Evolutionary conservation across 306 rosid species (phyloP).

Genomic region (Lupinus albus): DNA sequence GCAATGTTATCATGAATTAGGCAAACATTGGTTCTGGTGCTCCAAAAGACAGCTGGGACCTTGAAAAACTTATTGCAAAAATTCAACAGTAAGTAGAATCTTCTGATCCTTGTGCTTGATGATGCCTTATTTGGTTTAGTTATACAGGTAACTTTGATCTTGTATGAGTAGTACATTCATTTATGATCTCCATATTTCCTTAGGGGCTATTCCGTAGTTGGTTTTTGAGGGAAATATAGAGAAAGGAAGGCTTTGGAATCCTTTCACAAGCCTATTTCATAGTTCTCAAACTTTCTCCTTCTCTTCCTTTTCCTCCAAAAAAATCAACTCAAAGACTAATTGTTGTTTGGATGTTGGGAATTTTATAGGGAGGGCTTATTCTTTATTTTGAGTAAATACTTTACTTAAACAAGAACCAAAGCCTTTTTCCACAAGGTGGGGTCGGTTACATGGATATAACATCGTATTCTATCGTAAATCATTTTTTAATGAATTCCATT

Average conservation of each 20-base stretch:
- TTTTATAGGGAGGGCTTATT: too few species aligned
- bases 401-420: too few species aligned
- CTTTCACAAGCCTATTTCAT: too few species aligned
- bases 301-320: too few species aligned
- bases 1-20: slow-evolving; percentile 50
- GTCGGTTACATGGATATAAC: neutral
- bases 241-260: too few species aligned
- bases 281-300: too few species aligned
- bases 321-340: too few species aligned
- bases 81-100: slow-evolving; percentile 82
- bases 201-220: too few species aligned
- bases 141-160: neutral
- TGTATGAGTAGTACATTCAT: slow-evolving; percentile 13
- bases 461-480: neutral
- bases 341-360: too few species aligned
- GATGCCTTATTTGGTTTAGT: slow-evolving; percentile 1
- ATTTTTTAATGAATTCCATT: neutral
- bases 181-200: neutral
- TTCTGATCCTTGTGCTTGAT: slow-evolving; percentile 23
- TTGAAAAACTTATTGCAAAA: slow-evolving; percentile 86
- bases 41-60: slow-evolving; percentile 93
- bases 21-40: slow-evolving; percentile 91
- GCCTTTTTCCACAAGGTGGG: too few species aligned
- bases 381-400: too few species aligned
- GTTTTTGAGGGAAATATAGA: too few species aligned